phyloP scores from a whole-genome alignment of 2,329 filamentous ascomycete species.

The Colletotrichum plurivorum region DNA sequence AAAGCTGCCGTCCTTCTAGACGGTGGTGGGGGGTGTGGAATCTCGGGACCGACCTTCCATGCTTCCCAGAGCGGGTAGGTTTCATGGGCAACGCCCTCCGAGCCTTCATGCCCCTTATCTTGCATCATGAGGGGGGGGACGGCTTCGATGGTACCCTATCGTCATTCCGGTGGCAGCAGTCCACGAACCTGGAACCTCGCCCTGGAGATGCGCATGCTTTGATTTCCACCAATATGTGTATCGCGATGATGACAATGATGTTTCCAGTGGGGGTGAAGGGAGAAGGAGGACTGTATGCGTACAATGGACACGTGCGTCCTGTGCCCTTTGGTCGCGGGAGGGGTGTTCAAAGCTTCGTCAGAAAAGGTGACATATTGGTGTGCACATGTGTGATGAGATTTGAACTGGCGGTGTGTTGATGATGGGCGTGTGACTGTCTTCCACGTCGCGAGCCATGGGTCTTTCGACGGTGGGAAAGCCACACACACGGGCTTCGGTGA shows the following conservation, averaged over 20 bases:
- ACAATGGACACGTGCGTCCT: not conserved
- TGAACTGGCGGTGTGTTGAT: constrained; percentile 6
- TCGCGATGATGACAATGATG: no score
- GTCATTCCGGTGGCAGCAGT: not conserved
- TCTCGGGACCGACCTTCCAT: constrained; percentile 36
- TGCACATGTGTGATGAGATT: not conserved
- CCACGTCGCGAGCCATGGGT: constrained; percentile 3
- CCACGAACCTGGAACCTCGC: not conserved
- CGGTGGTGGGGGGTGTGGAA: constrained; percentile 20
- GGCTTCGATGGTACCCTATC: constrained; percentile 11
- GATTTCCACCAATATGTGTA: constrained; percentile 25
- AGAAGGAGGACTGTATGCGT: no score
- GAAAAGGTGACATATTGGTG: no score
- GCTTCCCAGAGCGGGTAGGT: constrained; percentile 31
- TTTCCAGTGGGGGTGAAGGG: not conserved
- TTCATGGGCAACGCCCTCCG: constrained; percentile 18
- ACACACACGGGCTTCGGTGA: no score
- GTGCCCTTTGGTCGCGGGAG: not conserved
- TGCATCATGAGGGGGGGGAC: constrained; percentile 19
- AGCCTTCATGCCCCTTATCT: constrained; percentile 24
- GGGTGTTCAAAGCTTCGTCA: no score
- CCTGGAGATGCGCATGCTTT: not conserved
- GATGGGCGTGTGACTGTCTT: not conserved
- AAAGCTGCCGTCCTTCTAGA: not conserved
- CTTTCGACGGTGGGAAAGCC: not conserved